Percentiles rank a stretch among this genome's conserved stretches.
These are phyloP conservation scores for Thalassiosira sp. DNA, from an alignment of 352 stramenopile species.

Conservation along the genomic window DNA sequence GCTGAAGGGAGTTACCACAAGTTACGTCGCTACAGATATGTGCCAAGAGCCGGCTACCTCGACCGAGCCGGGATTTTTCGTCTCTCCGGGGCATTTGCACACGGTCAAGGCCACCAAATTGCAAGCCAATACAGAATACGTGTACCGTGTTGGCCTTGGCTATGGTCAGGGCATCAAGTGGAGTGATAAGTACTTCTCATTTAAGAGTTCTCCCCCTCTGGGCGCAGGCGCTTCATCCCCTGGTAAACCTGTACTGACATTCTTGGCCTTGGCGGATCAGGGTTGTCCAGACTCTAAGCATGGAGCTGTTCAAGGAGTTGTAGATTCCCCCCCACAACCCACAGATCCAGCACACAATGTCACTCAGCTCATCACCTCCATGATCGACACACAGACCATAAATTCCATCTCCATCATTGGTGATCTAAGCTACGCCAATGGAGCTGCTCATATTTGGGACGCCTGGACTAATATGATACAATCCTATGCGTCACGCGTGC, in stretches of 20 bases:
- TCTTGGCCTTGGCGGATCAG: slow-evolving; percentile 85
- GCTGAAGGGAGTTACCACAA: slow-evolving; percentile 42
- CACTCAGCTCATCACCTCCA: slow-evolving; percentile 30
- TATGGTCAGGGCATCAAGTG: slow-evolving; percentile 54
- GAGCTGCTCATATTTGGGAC: slow-evolving; percentile 83
- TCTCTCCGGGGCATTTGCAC: slow-evolving; percentile 65
- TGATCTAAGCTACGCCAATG: slow-evolving; percentile 83
- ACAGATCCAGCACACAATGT: slow-evolving; percentile 17
- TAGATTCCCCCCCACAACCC: no score
- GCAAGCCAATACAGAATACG: slow-evolving; percentile 53
- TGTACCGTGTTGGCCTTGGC: slow-evolving; percentile 64
- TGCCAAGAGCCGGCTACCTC: slow-evolving; percentile 71
- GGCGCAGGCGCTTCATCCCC: slow-evolving; percentile 3
- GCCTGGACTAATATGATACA: slow-evolving; percentile 83
- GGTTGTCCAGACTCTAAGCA: slow-evolving; percentile 52
- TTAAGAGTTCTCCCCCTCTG: slow-evolving; percentile 21
- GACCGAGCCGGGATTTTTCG: slow-evolving; percentile 57
- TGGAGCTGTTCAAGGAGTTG: no score
- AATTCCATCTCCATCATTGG: slow-evolving; percentile 85
- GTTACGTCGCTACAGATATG: slow-evolving; percentile 73
- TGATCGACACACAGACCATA: slow-evolving; percentile 62
- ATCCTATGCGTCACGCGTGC: slow-evolving; percentile 80
- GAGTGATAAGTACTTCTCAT: slow-evolving; percentile 46
- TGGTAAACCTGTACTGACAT: slow-evolving; percentile 58
- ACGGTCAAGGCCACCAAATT: slow-evolving; percentile 58